Percentiles rank a stretch among this genome's conserved stretches.
Evolutionary conservation across 345 rosid genomes (phyloP).

Genomic region (Citrus inodora): DNA sequence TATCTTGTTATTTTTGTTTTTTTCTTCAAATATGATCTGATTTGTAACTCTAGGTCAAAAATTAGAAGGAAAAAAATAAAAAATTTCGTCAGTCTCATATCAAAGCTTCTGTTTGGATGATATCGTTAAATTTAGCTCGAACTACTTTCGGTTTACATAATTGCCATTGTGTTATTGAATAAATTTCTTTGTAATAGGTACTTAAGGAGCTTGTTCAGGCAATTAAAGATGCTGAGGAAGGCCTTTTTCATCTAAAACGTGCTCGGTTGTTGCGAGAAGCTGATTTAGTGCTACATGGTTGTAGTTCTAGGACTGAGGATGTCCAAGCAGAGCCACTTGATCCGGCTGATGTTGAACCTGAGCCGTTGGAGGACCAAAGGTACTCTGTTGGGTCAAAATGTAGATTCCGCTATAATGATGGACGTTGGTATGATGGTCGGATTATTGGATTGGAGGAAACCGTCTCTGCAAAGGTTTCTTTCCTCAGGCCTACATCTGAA

Average conservation of each 20-base stretch:
- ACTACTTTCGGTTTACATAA: background rate
- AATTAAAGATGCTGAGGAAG: conserved; percentile 77
- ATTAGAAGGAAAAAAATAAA: background rate
- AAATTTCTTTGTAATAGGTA: conserved; percentile 35
- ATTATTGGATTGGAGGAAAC: conserved; percentile 54
- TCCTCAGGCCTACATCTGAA: conserved; percentile 84
- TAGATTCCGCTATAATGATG: conserved; percentile 65
- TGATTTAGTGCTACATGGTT: conserved; percentile 38
- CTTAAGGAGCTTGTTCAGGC: conserved; percentile 69
- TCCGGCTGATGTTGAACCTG: conserved; percentile 46
- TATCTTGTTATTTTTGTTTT: background rate
- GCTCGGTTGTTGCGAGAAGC: conserved; percentile 67
- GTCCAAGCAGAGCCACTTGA: conserved; percentile 51
- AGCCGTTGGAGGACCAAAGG: conserved; percentile 40
- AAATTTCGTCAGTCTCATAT: background rate
- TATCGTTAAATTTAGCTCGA: background rate
- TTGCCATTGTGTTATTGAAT: background rate
- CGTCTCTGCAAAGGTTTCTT: conserved; percentile 63
- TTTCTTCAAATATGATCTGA: background rate
- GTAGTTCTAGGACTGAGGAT: conserved; percentile 25
- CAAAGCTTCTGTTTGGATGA: background rate
- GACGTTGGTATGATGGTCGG: conserved; percentile 92
- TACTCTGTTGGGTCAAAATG: conserved; percentile 69
- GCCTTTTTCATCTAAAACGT: conserved; percentile 70
- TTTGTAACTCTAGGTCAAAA: background rate